phyloP scores from a whole-genome alignment of 192 early-diverging fungal genomes.

The Lunasporangiospora selenospora region DNA sequence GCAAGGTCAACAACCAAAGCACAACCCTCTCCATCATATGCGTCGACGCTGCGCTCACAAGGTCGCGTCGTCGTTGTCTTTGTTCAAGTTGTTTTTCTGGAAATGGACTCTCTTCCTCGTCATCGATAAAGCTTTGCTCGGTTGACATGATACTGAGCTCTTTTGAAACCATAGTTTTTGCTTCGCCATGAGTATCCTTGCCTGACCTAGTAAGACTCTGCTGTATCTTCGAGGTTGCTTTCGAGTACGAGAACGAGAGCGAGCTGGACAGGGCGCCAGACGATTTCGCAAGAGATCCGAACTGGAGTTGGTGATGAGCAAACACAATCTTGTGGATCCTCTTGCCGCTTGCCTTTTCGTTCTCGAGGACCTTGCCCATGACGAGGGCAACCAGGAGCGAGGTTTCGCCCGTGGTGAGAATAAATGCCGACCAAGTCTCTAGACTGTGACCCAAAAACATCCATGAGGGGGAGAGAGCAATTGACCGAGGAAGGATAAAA shows the following conservation, averaged over 20 bases:
- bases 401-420: slow-evolving; percentile 31
- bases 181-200: slow-evolving; percentile 10
- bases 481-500: neutral
- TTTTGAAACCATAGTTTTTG: neutral
- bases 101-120: too few species aligned
- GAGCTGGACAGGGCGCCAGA: too few species aligned
- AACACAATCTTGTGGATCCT: slow-evolving; percentile 23
- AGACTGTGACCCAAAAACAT: slow-evolving; percentile 18
- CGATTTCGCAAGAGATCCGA: slow-evolving; percentile 27
- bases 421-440: slow-evolving; percentile 21
- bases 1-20: slow-evolving; percentile 30
- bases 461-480: neutral
- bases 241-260: too few species aligned
- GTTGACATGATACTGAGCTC: too few species aligned
- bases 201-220: neutral
- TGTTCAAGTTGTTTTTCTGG: too few species aligned
- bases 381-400: slow-evolving; percentile 20
- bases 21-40: slow-evolving; percentile 7
- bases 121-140: too few species aligned
- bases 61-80: slow-evolving; percentile 6
- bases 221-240: neutral
- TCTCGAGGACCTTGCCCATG: slow-evolving; percentile 34
- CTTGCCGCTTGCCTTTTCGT: slow-evolving; percentile 14
- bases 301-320: neutral
- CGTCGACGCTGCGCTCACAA: slow-evolving; percentile 5